A percentile compares a stretch with the other conserved stretches of the same genome.
These are phyloP conservation scores for Nakazawaea anatomiae DNA, from an alignment of 805 yeast genomes.

Conservation along the genomic window DNA sequence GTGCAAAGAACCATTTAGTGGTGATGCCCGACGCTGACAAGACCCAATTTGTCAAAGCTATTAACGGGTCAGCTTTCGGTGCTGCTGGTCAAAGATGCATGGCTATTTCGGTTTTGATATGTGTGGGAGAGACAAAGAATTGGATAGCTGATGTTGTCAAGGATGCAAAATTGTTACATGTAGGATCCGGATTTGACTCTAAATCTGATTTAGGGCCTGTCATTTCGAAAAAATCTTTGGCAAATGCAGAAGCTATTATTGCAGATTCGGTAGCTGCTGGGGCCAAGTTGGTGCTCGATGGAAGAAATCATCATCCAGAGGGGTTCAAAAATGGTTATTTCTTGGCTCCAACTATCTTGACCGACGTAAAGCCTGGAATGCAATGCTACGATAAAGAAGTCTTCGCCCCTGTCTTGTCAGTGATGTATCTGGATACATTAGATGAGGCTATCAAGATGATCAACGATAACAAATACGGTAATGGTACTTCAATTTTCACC, in stretches of 20 bases:
- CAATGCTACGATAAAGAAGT: slow-evolving; percentile 69
- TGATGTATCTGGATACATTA: slow-evolving; percentile 55
- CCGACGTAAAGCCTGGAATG: slow-evolving; percentile 61
- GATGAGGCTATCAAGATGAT: slow-evolving; percentile 64
- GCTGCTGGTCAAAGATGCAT: slow-evolving; percentile 85
- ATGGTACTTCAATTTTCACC: slow-evolving; percentile 68
- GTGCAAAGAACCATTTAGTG: slow-evolving; percentile 75
- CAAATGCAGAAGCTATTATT: slow-evolving; percentile 51
- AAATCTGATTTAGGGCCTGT: slow-evolving; percentile 69
- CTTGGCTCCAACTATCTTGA: slow-evolving; percentile 64
- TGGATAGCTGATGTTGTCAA: slow-evolving; percentile 58
- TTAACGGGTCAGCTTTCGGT: slow-evolving; percentile 74
- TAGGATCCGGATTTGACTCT: slow-evolving; percentile 61
- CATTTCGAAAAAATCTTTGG: slow-evolving; percentile 52
- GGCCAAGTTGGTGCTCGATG: slow-evolving; percentile 58
- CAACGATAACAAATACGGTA: slow-evolving; percentile 56
- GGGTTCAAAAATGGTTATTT: slow-evolving; percentile 53
- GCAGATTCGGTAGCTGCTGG: slow-evolving; percentile 53
- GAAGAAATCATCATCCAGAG: slow-evolving; percentile 42
- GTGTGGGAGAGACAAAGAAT: slow-evolving; percentile 60
- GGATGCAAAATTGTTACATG: slow-evolving; percentile 51
- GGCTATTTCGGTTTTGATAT: slow-evolving; percentile 69
- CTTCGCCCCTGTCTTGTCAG: slow-evolving; percentile 69
- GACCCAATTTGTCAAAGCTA: slow-evolving; percentile 54
- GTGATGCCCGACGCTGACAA: slow-evolving; percentile 70